These are phyloP conservation scores for Diaporthe helianthi DNA, from an alignment of 2,329 filamentous ascomycete genomes.

Conservation along the genomic window DNA sequence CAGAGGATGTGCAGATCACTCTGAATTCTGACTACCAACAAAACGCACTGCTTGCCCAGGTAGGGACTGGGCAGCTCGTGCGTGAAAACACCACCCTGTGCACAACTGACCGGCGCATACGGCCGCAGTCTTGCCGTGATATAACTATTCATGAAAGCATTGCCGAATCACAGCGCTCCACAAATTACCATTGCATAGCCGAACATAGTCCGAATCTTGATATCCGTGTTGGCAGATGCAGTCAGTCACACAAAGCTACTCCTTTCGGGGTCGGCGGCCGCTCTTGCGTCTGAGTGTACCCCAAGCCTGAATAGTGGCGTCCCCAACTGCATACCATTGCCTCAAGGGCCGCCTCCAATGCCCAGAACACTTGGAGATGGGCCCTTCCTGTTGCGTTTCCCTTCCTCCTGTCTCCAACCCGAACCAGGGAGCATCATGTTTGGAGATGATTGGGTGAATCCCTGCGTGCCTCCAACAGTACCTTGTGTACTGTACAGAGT, in stretches of 20 bases:
- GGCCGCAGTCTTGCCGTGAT: constrained; percentile 20
- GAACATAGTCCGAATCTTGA: constrained; percentile 26
- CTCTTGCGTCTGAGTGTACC: constrained; percentile 4
- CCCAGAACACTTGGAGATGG: background rate
- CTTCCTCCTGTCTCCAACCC: constrained; percentile 19
- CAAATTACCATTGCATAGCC: constrained; percentile 15
- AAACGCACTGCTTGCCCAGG: background rate
- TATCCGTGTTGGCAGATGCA: constrained; percentile 7
- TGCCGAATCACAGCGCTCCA: constrained; percentile 25
- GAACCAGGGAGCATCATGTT: constrained; percentile 26
- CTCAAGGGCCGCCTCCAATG: constrained; percentile 17
- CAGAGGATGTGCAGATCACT: background rate
- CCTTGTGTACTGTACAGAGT: no score
- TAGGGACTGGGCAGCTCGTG: background rate
- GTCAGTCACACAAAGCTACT: constrained; percentile 4
- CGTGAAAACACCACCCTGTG: constrained; percentile 5
- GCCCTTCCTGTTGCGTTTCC: background rate
- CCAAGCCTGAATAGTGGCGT: constrained; percentile 1
- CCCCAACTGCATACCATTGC: background rate
- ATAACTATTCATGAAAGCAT: background rate
- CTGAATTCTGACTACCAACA: constrained; percentile 10
- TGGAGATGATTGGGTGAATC: constrained; percentile 31
- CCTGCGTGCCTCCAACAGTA: constrained; percentile 16
- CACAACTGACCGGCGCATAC: background rate
- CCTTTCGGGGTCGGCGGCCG: constrained; percentile 5